A percentile compares a stretch with the other conserved stretches of the same genome.
Conservation (phyloP, 2,329 filamentous ascomycete species). For the Phialophora expanda region DNA sequence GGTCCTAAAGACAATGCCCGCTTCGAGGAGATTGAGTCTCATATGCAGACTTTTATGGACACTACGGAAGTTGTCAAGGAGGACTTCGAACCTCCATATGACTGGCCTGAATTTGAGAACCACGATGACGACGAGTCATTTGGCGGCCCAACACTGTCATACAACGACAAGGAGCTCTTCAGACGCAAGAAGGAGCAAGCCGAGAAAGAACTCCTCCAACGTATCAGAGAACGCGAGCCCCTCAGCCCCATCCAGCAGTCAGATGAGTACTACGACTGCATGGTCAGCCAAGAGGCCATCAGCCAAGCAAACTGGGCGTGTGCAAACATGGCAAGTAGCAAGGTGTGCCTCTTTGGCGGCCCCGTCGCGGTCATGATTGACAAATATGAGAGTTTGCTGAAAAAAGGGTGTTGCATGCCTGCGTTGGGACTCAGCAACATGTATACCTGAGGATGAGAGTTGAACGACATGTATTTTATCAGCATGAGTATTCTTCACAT, state of each 20-base stretch:
- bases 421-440: background rate
- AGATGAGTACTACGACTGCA: slow-evolving; percentile 25
- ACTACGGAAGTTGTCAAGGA: slow-evolving; percentile 2
- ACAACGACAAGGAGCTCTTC: background rate
- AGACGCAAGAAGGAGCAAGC: background rate
- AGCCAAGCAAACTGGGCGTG: slow-evolving; percentile 32
- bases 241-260: background rate
- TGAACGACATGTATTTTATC: background rate
- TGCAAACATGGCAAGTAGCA: slow-evolving; percentile 13
- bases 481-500: background rate
- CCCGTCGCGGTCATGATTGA: slow-evolving; percentile 11
- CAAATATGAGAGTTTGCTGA: background rate
- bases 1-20: background rate
- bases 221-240: background rate
- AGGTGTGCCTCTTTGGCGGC: slow-evolving; percentile 22
- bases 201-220: background rate
- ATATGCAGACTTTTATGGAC: background rate
- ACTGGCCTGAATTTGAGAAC: slow-evolving; percentile 17
- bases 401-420: background rate
- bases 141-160: background rate
- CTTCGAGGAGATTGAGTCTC: slow-evolving; percentile 19
- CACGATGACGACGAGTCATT: slow-evolving; percentile 10
- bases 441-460: background rate
- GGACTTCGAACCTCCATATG: slow-evolving; percentile 14
- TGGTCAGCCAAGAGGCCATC: slow-evolving; percentile 28